Conservation (phyloP, 1,284 basidiomycete species). For the Fomitiporia mediterranea region DNA sequence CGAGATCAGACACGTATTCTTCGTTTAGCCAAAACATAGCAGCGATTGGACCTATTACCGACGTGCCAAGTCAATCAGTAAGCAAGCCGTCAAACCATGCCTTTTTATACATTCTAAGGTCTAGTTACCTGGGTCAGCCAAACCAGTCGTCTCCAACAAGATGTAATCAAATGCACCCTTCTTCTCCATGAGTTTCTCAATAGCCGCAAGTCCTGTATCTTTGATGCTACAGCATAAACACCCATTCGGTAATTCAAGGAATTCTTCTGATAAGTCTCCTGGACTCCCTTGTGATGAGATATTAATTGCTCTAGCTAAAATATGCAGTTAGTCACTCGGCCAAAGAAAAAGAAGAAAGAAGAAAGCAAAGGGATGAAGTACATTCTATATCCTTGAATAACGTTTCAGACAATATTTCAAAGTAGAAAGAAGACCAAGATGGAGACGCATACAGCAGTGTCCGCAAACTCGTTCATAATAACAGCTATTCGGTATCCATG, state of each 20-base stretch:
- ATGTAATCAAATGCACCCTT: constrained; percentile 91
- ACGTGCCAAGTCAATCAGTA: constrained; percentile 10
- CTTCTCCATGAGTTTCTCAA: constrained; percentile 80
- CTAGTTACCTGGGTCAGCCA: constrained; percentile 81
- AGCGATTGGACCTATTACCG: constrained; percentile 65
- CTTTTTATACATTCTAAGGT: not conserved
- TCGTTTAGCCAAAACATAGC: constrained; percentile 92
- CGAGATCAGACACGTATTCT: constrained; percentile 69
- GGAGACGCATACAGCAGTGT: constrained; percentile 61
- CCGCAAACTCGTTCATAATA: constrained; percentile 94
- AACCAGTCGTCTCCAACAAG: constrained; percentile 86
- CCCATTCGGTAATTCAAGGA: constrained; percentile 88
- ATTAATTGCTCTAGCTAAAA: constrained; percentile 69
- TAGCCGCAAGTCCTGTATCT: constrained; percentile 84
- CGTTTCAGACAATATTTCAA: constrained; percentile 20
- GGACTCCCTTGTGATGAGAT: constrained; percentile 64
- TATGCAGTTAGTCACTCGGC: not conserved
- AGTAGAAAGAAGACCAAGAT: not conserved
- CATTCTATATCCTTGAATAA: constrained; percentile 60
- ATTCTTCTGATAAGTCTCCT: constrained; percentile 65
- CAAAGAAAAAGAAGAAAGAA: constrained; percentile 26
- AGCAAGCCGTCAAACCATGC: not conserved
- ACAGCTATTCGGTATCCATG: constrained; percentile 95
- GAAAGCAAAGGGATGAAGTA: constrained; percentile 36
- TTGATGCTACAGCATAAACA: constrained; percentile 95